Evolutionary conservation across 345 rosid species (phyloP).

Genomic region (Capsella bursapastoris): DNA sequence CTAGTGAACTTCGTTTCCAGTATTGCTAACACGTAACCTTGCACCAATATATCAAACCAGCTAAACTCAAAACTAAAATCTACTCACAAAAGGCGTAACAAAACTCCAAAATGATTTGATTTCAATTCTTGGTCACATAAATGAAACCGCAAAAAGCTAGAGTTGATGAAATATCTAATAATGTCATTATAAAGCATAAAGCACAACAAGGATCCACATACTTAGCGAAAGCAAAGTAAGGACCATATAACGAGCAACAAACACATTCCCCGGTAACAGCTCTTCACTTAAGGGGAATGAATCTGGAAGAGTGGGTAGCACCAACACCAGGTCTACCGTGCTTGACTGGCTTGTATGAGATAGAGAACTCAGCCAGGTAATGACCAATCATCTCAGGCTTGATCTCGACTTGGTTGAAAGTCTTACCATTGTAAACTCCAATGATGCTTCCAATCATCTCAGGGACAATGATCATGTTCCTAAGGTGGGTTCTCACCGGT

Average conservation of each 20-base stretch:
- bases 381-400: slow-evolving; percentile 97
- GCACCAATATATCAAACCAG: neutral
- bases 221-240: neutral
- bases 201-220: slow-evolving; percentile 37
- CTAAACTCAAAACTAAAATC: neutral
- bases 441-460: slow-evolving; percentile 97
- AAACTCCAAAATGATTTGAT: slow-evolving; percentile 24
- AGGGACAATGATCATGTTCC: slow-evolving; percentile 94
- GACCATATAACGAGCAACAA: slow-evolving; percentile 20
- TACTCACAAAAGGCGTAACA: neutral
- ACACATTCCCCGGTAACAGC: slow-evolving; percentile 20
- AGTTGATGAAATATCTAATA: slow-evolving; percentile 21
- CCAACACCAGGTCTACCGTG: slow-evolving; percentile 98
- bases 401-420: slow-evolving; percentile 93
- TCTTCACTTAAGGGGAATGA: slow-evolving; percentile 87
- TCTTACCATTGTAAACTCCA: slow-evolving; percentile 95
- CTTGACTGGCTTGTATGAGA: slow-evolving; percentile 93
- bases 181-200: slow-evolving; percentile 17
- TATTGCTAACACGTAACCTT: too few species aligned
- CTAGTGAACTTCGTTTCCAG: too few species aligned
- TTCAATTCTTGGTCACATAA: slow-evolving; percentile 3
- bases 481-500: slow-evolving; percentile 84
- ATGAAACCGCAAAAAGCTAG: slow-evolving; percentile 7
- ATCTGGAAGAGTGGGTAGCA: slow-evolving; percentile 98
- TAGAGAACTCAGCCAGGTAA: slow-evolving; percentile 83